Evolutionary conservation across 2,329 filamentous ascomycete species (phyloP), one percentile per base, ranked within the genome.

Genomic region (Tolypocladium tundrense): DNA sequence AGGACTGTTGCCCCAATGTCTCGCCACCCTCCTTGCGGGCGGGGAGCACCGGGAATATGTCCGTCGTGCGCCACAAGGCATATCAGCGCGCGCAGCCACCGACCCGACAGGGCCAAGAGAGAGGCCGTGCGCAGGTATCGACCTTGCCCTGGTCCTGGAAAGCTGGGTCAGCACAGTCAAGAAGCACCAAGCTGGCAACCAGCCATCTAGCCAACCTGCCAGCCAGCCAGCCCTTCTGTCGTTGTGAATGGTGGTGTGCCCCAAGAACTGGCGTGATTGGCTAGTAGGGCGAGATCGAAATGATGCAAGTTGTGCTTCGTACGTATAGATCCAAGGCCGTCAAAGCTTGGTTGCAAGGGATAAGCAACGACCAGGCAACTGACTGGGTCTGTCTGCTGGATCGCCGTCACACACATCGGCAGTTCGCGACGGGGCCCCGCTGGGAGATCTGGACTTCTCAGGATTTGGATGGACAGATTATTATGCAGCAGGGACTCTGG

Each of bases 1-100:
- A 35, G 19, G 33, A 13, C 33, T 19, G 45, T 8, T 8, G 24
- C 11, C 19, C 48, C 31, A 50, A 35, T 35, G 13, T 51, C 45
- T 35, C 31, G 31, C 48, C 48, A n/a, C 16, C 31, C 39, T 42
- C 39, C 50, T 43, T 45, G 56, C 56, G 35, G 24, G 45, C 55
- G 48, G 48, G 54, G 58, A 57, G 60, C 45, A 55, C 35, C 35
- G 52, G 57, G 9, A 51, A 50, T 9, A 31, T 41, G 11, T 39
- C 35, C 53, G n/a, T 55, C 31, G 16, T 41, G 33, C 40, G 43
- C 33, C n/a, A 48, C 7, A 31, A 31, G 27, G 27, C 37, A 50
- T 16, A 39, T 37, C 41, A 14, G 42, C 48, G 35, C 48, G 35
- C 19, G 56, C 9, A 27, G 14, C 11, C 24, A 24, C n/a, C n/a